Percentiles rank a stretch among this genome's conserved stretches.
Evolutionary conservation across 2,329 filamentous ascomycete species (phyloP).

Genomic region (Talaromyces islandicus): DNA sequence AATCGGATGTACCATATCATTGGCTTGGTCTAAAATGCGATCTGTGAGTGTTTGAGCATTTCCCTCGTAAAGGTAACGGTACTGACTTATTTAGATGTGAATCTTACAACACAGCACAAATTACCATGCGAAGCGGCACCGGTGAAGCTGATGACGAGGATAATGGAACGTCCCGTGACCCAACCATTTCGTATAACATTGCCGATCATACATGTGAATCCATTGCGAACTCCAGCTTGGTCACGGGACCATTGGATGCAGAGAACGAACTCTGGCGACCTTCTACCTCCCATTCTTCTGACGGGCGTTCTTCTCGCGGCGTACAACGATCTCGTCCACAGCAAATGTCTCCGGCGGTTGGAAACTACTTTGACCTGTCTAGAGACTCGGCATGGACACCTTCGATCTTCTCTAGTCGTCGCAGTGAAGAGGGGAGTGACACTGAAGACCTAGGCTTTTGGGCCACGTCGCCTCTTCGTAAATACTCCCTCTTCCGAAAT

Average conservation of each 20-base stretch:
- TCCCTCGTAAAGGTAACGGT: background rate
- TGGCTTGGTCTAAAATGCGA: constrained; percentile 91
- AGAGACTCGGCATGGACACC: constrained; percentile 25
- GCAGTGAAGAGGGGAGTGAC: constrained; percentile 42
- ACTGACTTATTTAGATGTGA: constrained; percentile 32
- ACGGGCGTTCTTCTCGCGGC: constrained; percentile 4
- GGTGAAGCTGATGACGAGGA: constrained; percentile 16
- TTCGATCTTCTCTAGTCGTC: constrained; percentile 18
- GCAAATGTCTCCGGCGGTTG: constrained; percentile 38
- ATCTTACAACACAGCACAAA: constrained; percentile 42
- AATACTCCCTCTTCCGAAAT: constrained; percentile 29
- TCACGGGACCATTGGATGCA: background rate
- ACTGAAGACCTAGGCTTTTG: constrained; percentile 54
- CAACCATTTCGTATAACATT: constrained; percentile 23
- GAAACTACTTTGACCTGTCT: constrained; percentile 41
- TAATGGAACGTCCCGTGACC: constrained; percentile 16
- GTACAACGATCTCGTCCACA: constrained; percentile 27
- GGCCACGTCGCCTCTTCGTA: constrained; percentile 41
- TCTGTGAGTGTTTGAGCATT: constrained; percentile 32
- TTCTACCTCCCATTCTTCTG: constrained; percentile 4
- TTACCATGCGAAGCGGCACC: constrained; percentile 32
- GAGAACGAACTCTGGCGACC: constrained; percentile 6
- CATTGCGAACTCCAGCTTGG: constrained; percentile 12
- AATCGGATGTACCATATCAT: constrained; percentile 81
- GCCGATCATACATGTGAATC: constrained; percentile 1